Evolutionary conservation across 345 rosid species (phyloP), one percentile per base, ranked within the genome.

Genomic region (Hibiscus tridactylites): DNA sequence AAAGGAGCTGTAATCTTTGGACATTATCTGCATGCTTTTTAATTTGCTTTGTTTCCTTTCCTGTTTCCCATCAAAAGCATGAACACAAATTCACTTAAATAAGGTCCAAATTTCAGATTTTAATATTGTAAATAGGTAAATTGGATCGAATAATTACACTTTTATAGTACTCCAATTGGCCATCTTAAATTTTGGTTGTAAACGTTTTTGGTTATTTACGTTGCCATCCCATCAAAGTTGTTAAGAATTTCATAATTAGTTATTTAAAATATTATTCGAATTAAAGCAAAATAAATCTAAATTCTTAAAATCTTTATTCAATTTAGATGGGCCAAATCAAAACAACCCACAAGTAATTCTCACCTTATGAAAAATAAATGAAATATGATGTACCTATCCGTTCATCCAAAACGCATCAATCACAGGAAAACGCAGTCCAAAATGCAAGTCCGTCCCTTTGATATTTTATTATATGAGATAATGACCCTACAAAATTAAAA

Each of bases 1-100:
- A 80, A 81, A 75, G 81, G 50, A 57, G 73, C 62, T 68, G 79
- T 74, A 69, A 29, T 71, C 64, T 75, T 28, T 70, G 75, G 81
- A 79, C 80, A 73, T 70, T 17, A 2, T 54, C 65, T 47, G 59
- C 75, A 19, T 42, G 47, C 71, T 75, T 76, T 3, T 3, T 31
- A 31, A 28, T 21, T 21, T 21, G 24, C 24, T 21, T 21, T 50
- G 35, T 47, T 47, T 47, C 52, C 70, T 72, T 57, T 57, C 13
- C 0, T 57, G 54, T 73, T 65, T 79, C 79, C 79, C 77, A 61
- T 76, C 72, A 59, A 35, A 52, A 56, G 69, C 56, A 56, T 17
- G 0, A 17, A 19, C 21, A 58, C 37, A 33, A 33, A 33, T 33
- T 33, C 31, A 29, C 3, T 29, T 1, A 29, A 29, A 29, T 29